Evolutionary conservation across 1,139 yeast species (phyloP), one percentile per base, ranked within the genome.

Genomic region (Suhomyces ambrosiae): DNA sequence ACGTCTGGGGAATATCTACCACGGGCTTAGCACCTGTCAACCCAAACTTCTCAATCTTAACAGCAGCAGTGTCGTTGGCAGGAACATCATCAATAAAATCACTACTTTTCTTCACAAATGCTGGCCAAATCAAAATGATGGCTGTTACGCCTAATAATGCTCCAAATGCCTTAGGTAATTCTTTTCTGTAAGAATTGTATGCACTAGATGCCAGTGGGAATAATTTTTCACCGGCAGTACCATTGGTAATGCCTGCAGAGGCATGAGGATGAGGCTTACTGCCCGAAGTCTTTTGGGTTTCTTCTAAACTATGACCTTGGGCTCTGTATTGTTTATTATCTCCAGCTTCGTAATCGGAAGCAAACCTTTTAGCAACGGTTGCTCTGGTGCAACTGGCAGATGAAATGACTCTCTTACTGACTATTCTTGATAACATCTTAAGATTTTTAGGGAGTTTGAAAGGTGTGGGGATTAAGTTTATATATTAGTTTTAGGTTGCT

Each of bases 1-100:
- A 50, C 3, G 49, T 45, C 7, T 48, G 53, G 13, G 61, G 59
- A 33, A 50, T 48, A 30, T 36, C 36, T 8, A 53, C 60, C n/a
- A 32, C 39, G 6, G 54, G 46, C 26, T 46, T 32, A 3, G 32
- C 39, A 17, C 42, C 45, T 6, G 40, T 47, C 12, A 42, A 21
- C 3, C 40, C 40, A 22, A 31, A 32, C 7, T 29, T 32, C 9
- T 37, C 34, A 7, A 50, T 40, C 37, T 42, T 47, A 12, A 54
- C 56, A 3, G 48, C 48, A 17, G 52, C 50, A 3, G 49, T 41
- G 9, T 24, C 30, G 15, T 24, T 17, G n/a, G 9, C 10, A 3
- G 56, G 54, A 23, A 50, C 57, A 3, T 44, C 37, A 19, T 46
- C 45, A 3, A 40, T 21, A 7, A 41, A 23, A 10, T 50, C 43